phyloP scores from a whole-genome alignment of 2,329 filamentous ascomycete species.

The Colletotrichum orbiculare region DNA sequence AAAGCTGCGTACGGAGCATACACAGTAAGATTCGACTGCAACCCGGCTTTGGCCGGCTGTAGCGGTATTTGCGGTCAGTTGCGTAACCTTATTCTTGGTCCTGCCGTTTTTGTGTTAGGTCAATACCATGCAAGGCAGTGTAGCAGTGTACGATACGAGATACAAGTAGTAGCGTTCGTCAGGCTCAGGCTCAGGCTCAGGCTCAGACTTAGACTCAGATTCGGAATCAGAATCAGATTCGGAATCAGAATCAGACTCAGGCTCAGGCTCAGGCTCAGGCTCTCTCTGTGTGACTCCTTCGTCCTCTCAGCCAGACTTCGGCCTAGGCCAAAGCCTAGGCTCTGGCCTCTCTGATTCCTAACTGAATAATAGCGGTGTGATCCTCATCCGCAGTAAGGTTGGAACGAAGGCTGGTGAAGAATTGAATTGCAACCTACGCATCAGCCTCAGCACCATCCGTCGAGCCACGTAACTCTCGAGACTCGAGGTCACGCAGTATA shows the following conservation, averaged over 20 bases:
- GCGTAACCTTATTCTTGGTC: conserved; percentile 33
- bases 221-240: too few species aligned
- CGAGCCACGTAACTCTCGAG: conserved; percentile 9
- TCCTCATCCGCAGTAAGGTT: conserved; percentile 9
- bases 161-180: not conserved
- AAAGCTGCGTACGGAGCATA: too few species aligned
- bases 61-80: conserved; percentile 11
- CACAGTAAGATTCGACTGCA: conserved; percentile 8
- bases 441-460: not conserved
- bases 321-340: too few species aligned
- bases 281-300: not conserved
- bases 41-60: conserved; percentile 20
- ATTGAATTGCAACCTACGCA: conserved; percentile 13
- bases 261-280: not conserved
- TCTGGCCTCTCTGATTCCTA: conserved; percentile 12
- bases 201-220: not conserved
- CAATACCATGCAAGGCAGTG: conserved; percentile 1
- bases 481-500: conserved; percentile 12
- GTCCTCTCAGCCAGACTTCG: too few species aligned
- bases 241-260: not conserved
- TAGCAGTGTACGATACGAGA: too few species aligned
- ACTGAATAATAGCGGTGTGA: not conserved
- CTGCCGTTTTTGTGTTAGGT: conserved; percentile 7
- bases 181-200: conserved; percentile 8
- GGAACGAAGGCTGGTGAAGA: not conserved